Percentiles rank a stretch among this genome's conserved stretches.
These are phyloP conservation scores for Fonsecaea erecta DNA, from an alignment of 2,329 filamentous ascomycete species.

Conservation along the genomic window DNA sequence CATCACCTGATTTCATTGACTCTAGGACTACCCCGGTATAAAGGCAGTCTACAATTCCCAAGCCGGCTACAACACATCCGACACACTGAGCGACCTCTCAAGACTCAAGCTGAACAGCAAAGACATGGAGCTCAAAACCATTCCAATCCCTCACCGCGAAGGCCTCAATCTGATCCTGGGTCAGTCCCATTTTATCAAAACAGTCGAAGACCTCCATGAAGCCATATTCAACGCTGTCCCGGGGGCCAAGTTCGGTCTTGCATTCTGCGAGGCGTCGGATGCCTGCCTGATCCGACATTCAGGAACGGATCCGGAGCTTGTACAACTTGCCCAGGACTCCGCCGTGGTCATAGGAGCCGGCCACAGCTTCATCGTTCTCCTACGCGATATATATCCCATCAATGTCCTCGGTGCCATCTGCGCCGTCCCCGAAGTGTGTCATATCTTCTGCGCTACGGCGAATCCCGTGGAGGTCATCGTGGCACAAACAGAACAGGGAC, in stretches of 20 bases:
- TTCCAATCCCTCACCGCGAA: not conserved
- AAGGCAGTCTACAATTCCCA: not conserved
- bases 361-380: slow-evolving; percentile 6
- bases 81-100: not conserved
- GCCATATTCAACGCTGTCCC: slow-evolving; percentile 11
- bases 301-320: slow-evolving; percentile 4
- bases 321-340: not conserved
- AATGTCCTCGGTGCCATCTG: slow-evolving; percentile 1
- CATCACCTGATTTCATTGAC: not conserved
- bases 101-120: not conserved
- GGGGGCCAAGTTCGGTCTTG: slow-evolving; percentile 7
- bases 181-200: slow-evolving; percentile 10
- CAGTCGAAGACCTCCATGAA: slow-evolving; percentile 9
- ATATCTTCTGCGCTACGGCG: slow-evolving; percentile 4
- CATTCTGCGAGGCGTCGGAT: slow-evolving; percentile 10
- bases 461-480: slow-evolving; percentile 10
- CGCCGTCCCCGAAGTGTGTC: slow-evolving; percentile 1
- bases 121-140: slow-evolving; percentile 7
- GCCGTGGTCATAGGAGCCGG: slow-evolving; percentile 6
- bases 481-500: slow-evolving; percentile 7
- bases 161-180: slow-evolving; percentile 8
- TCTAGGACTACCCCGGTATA: not conserved
- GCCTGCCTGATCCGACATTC: slow-evolving; percentile 2
- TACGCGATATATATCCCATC: slow-evolving; percentile 5
- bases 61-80: not conserved